These are phyloP conservation scores for Pulveroboletus sp. DNA, from an alignment of 768 basidiomycete species.

Conservation along the genomic window DNA sequence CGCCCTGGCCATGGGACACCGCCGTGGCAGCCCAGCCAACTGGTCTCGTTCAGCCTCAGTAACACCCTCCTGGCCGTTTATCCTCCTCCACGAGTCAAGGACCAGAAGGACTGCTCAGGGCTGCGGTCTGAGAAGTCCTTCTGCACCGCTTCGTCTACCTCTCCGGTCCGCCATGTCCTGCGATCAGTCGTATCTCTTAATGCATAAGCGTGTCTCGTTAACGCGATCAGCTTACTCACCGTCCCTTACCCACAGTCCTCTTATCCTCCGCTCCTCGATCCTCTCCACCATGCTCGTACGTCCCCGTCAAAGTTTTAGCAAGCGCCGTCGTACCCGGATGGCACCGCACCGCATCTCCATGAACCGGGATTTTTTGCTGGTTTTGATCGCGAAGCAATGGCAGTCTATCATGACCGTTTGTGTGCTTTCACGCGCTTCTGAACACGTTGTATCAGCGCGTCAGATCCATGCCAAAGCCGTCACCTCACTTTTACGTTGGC, in stretches of 20 bases:
- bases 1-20: slow-evolving; percentile 22
- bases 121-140: slow-evolving; percentile 21
- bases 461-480: slow-evolving; percentile 29
- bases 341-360: slow-evolving; percentile 12
- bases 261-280: slow-evolving; percentile 12
- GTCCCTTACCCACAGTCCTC: slow-evolving; percentile 9
- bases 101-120: slow-evolving; percentile 23
- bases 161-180: slow-evolving; percentile 11
- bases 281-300: slow-evolving; percentile 3
- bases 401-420: slow-evolving; percentile 31
- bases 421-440: slow-evolving; percentile 33
- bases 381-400: slow-evolving; percentile 24
- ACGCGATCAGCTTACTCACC: slow-evolving; percentile 21
- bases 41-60: neutral
- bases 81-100: slow-evolving; percentile 18
- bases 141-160: slow-evolving; percentile 24
- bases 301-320: slow-evolving; percentile 9
- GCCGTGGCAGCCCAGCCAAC: slow-evolving; percentile 18
- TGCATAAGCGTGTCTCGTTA: slow-evolving; percentile 14
- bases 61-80: slow-evolving; percentile 18
- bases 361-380: slow-evolving; percentile 21
- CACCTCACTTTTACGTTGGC: slow-evolving; percentile 32
- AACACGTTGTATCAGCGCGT: slow-evolving; percentile 34
- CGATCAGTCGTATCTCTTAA: slow-evolving; percentile 20
- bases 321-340: slow-evolving; percentile 16